Base-by-base conservation (phyloP, 2,329 filamentous ascomycete species). In the Diplodia seriata region DNA sequence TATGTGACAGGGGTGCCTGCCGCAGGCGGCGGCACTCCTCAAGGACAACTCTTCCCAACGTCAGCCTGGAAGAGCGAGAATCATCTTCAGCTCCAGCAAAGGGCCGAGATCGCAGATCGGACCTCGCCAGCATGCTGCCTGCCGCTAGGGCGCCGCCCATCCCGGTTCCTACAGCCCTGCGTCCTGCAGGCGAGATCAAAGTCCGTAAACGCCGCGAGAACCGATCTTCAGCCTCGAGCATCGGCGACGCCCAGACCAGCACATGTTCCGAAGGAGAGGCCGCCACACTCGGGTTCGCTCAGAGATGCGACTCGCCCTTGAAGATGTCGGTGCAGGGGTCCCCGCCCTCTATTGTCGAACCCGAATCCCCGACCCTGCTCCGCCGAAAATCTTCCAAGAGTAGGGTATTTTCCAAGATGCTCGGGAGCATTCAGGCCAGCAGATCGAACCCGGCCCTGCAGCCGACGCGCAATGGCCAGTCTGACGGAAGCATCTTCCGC, bases 401-500 rank as follows among this genome's bases (percentile, higher is more conserved):
- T 4, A 74, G 71, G 57, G 76, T 70, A 40, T 68, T 70, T 38
- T 53, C 69, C 5, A 72, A 66, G 36, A 57, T 69, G 9, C 53
- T 68, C 49, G 59, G 62, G 23, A 66, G 53, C 47, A 57, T 68
- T 31, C 65, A 69, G 43, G 43, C 70, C 50, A 72, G 72, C 49
- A 70, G 71, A n/a, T 69, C 72, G 20, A 71, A 38, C 49, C 66
- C 66, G n/a, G 23, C 29, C 65, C 65, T 57, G 11, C 65, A 59
- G 33, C 62, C 67, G 15, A 50, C 68, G 70, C 38, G 67, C 67
- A 53, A 69, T 70, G 53, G 73, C 36, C 64, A 75, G 33, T 70
- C 73, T 3, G 76, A 77, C 23, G 68, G 71, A 11, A 71, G 71
- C 53, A 70, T 77, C 26, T 66, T 74, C 47, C 73, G 76, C 15